A percentile compares a stretch with the other conserved stretches of the same genome.
Evolutionary conservation across 2,329 filamentous ascomycete genomes (phyloP).

Genomic region (Xylaria sp.): DNA sequence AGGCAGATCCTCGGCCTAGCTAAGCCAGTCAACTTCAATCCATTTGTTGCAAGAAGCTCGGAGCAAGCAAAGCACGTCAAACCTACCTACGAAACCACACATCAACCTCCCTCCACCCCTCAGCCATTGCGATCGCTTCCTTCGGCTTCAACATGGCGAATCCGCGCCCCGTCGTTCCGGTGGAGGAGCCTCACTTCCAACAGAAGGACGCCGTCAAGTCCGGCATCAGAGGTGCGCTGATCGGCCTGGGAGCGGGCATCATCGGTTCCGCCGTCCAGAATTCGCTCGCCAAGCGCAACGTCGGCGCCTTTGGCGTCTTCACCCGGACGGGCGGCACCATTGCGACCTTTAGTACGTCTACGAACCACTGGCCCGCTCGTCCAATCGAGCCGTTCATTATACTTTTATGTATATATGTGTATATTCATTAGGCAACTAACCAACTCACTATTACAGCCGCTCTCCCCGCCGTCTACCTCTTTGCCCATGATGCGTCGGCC

Average conservation of each 20-base stretch:
- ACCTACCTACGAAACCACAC: neutral
- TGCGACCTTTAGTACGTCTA: slow-evolving; percentile 55
- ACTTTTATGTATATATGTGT: too few relatives aligned
- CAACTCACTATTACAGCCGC: slow-evolving; percentile 53
- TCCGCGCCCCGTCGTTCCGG: slow-evolving; percentile 29
- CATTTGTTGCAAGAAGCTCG: slow-evolving; percentile 1
- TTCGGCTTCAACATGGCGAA: slow-evolving; percentile 38
- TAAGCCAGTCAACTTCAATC: slow-evolving; percentile 9
- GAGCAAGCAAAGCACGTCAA: neutral
- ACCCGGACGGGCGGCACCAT: slow-evolving; percentile 77
- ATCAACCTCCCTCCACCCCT: neutral
- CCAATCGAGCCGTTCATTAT: too few relatives aligned
- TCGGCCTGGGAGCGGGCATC: slow-evolving; percentile 70
- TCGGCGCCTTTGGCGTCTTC: slow-evolving; percentile 80
- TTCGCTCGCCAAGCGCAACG: slow-evolving; percentile 79
- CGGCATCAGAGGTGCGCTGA: slow-evolving; percentile 64
- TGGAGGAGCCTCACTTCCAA: slow-evolving; percentile 59
- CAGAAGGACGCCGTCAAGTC: slow-evolving; percentile 74
- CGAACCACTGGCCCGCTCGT: too few relatives aligned
- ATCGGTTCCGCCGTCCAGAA: slow-evolving; percentile 82
- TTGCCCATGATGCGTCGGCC: slow-evolving; percentile 74
- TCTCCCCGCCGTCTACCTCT: slow-evolving; percentile 75
- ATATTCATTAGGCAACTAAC: neutral
- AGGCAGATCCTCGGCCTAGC: slow-evolving; percentile 8
- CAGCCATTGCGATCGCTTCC: slow-evolving; percentile 26